phyloP scores from a whole-genome alignment of 768 basidiomycete genomes.

The Phlegmacium glaucopus region DNA sequence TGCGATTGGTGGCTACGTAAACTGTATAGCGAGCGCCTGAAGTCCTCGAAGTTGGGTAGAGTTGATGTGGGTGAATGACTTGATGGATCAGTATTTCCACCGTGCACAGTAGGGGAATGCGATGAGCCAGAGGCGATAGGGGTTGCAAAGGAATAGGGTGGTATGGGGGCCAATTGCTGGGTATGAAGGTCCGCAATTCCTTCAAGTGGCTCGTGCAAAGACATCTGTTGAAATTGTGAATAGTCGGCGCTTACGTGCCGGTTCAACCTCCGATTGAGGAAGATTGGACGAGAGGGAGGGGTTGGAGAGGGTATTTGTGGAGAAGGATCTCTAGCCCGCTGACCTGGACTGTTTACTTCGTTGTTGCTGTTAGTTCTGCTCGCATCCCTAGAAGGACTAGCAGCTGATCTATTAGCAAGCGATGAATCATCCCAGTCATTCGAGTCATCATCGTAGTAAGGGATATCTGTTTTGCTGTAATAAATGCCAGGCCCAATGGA shows the following conservation, averaged over 20 bases:
- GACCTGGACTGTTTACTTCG: not conserved
- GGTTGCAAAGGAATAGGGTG: constrained; percentile 31
- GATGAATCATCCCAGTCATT: not conserved
- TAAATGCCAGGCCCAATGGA: constrained; percentile 47
- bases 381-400: not conserved
- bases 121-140: constrained; percentile 12
- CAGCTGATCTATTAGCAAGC: not conserved
- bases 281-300: not conserved
- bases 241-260: constrained; percentile 34
- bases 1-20: no score
- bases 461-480: constrained; percentile 13
- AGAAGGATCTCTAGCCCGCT: not conserved
- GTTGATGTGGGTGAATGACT: constrained; percentile 10
- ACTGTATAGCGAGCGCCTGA: constrained; percentile 29
- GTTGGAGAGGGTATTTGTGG: not conserved
- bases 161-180: constrained; percentile 22
- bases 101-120: constrained; percentile 1
- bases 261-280: constrained; percentile 4
- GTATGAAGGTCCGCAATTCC: constrained; percentile 12
- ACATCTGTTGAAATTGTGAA: constrained; percentile 28
- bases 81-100: constrained; percentile 1
- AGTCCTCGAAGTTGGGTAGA: constrained; percentile 37
- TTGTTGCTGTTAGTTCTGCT: constrained; percentile 7
- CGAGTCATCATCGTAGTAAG: constrained; percentile 22
- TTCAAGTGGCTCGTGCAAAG: constrained; percentile 28